These are phyloP conservation scores for Boletellus dicymbophilus DNA, from an alignment of 1,284 basidiomycete genomes.

Conservation along the genomic window DNA sequence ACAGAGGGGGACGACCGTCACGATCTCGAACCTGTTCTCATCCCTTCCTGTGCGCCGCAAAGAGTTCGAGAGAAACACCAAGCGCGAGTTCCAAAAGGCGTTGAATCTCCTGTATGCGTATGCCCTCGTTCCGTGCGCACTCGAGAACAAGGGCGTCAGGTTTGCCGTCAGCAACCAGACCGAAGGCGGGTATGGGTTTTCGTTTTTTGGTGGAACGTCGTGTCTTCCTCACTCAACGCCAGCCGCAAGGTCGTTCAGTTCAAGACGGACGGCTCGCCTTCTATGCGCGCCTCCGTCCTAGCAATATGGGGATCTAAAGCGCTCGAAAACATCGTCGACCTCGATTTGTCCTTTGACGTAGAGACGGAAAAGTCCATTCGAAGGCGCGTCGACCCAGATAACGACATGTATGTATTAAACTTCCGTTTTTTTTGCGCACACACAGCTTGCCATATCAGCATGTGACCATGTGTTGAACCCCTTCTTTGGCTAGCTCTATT, in stretches of 20 bases:
- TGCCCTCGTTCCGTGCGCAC: slow-evolving; percentile 79
- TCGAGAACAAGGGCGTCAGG: slow-evolving; percentile 62
- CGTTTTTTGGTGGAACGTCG: background rate
- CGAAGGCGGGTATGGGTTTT: slow-evolving; percentile 67
- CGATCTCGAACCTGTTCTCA: slow-evolving; percentile 74
- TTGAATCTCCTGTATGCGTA: slow-evolving; percentile 86
- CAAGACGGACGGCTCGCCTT: slow-evolving; percentile 68
- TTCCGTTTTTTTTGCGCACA: background rate
- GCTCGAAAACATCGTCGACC: slow-evolving; percentile 72
- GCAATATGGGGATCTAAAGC: slow-evolving; percentile 88
- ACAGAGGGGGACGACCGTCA: slow-evolving; percentile 88
- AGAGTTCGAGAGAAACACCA: slow-evolving; percentile 88
- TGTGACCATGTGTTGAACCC: background rate
- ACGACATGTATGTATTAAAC: slow-evolving; percentile 18
- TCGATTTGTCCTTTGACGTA: slow-evolving; percentile 74
- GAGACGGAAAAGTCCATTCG: slow-evolving; percentile 55
- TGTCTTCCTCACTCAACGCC: slow-evolving; percentile 7
- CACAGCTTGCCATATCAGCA: background rate
- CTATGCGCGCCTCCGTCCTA: slow-evolving; percentile 67
- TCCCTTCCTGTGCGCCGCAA: slow-evolving; percentile 90
- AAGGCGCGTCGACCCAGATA: slow-evolving; percentile 20
- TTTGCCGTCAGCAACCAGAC: slow-evolving; percentile 76
- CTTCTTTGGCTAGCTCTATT: slow-evolving; percentile 10
- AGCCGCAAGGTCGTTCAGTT: slow-evolving; percentile 78
- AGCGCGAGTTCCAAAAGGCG: slow-evolving; percentile 90